Base-by-base conservation (phyloP, 2,329 filamentous ascomycete genomes). In the Calonectria hongkongensis region DNA sequence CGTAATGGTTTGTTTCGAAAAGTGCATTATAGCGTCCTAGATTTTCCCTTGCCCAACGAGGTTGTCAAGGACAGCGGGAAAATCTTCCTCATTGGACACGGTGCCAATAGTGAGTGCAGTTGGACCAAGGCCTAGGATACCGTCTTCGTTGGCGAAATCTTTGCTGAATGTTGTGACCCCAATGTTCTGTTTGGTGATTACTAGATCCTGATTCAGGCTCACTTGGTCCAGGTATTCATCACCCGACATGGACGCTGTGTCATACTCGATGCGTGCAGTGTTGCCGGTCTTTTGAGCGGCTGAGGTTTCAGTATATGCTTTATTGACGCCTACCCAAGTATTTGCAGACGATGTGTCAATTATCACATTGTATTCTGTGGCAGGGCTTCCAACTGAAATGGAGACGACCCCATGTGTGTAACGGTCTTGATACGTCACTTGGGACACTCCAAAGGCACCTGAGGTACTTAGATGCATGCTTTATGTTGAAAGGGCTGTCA, bases 11-110 rank as follows among this genome's bases (percentile, higher is more conserved):
- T 60, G 5, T 3, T 41, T 4, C 6, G n/a, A 13, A 25, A 60
- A 27, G 15, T 41, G 54, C n/a, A 60, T 41, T n/a, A 60, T 18
- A 28, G 5, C 27, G 6, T 60, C 36, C 3, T 28, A 2, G 10
- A 41, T 60, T 21, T 21, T 18, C 21, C 33, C 33, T 12, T 41
- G 12, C 2, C 1, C 3, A 8, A 39, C 18, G 21, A 60, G 54
- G 36, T 60, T 60, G 21, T 60, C 54, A 18, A 60, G 54, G 18
- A 60, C 33, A 4, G 54, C 41, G 8, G 54, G 36, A 18, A 60
- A 21, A 2, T 8, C 15, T 15, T 1, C 7, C 7, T 21, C 1
- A 7, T 10, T 10, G 0, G 12, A 1, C 15, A 60, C 54, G 8
- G 54, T 60, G n/a, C 4, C 54, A 3, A 12, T 0, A 18, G 54